These are phyloP conservation scores for Butyriboletus loyo DNA, from an alignment of 768 basidiomycete genomes.

Conservation along the genomic window DNA sequence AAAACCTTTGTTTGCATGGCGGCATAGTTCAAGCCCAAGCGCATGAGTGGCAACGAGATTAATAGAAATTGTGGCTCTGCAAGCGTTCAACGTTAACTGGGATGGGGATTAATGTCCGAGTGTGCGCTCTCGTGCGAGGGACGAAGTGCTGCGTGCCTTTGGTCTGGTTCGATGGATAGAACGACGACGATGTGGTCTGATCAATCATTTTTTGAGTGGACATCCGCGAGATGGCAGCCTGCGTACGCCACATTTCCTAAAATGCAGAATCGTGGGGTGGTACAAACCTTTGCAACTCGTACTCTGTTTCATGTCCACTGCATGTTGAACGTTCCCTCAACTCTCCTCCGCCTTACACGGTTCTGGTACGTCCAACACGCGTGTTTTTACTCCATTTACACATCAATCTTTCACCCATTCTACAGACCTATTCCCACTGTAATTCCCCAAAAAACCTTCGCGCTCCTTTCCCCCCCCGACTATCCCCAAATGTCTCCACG, in stretches of 20 bases:
- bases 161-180: background rate
- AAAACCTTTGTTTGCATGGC: no score
- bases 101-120: background rate
- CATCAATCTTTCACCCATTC: background rate
- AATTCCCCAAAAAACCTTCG: conserved; percentile 6
- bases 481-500: conserved; percentile 45
- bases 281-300: background rate
- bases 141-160: background rate
- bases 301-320: conserved; percentile 20
- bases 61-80: background rate
- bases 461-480: conserved; percentile 7
- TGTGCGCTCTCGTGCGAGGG: background rate
- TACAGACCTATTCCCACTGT: background rate
- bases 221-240: background rate
- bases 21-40: background rate
- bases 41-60: no score
- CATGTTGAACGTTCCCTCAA: conserved; percentile 9
- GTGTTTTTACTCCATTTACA: background rate
- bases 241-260: conserved; percentile 25
- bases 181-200: background rate
- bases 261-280: conserved; percentile 5
- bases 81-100: background rate
- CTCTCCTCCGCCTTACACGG: background rate
- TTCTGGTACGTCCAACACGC: conserved; percentile 15
- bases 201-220: background rate